Base-by-base conservation (phyloP, 108 stramenopile genomes). In the Nannochloropsis gaditana region DNA sequence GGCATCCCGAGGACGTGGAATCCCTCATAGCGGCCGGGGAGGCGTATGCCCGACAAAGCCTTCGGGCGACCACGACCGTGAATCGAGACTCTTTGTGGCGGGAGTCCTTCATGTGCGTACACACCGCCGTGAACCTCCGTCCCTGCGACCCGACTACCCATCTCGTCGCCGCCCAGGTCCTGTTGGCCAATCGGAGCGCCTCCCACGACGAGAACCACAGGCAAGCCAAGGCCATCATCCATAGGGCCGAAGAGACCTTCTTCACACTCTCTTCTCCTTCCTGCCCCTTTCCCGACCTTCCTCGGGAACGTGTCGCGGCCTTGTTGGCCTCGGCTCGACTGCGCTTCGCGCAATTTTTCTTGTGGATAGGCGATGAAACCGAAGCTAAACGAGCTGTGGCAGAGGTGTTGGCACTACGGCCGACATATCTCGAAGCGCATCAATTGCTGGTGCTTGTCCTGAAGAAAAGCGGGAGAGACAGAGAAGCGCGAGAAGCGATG, bases 171-270 rank as follows among this genome's bases (percentile, higher is more conserved):
- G 59, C 59, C 59, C 59, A 73, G n/a, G 6, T 73, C 59, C 59
- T 73, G 0, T n/a, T 73, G 19, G 8, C 59, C 59, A 73, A n/a
- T 3, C 19, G 59, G 59, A n/a, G 59, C 2, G 8, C 59, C 19
- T 2, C 15, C n/a, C 19, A 73, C 19, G 15, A 73, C n/a, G 5
- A 73, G 59, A 31, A 1, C 31, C 31, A 31, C 31, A 31, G 31
- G 31, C 59, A 73, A n/a, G 59, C 59, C 59, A 73, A 73, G 59
- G 59, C 59, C 19, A n/a, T 73, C 19, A 73, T 73, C n/a, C 59
- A 73, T 73, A 6, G 19, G 59, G 59, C 59, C 19, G 59, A 73
- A 3, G 5, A 73, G n/a, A n/a, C 15, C 19, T 73, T 73, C n/a
- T 6, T 73, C 2, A 73, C 59, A 15, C 19, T 8, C 2, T 73